Base-by-base conservation (phyloP, 768 basidiomycete genomes). In the Phlebiopsis gigantea region DNA sequence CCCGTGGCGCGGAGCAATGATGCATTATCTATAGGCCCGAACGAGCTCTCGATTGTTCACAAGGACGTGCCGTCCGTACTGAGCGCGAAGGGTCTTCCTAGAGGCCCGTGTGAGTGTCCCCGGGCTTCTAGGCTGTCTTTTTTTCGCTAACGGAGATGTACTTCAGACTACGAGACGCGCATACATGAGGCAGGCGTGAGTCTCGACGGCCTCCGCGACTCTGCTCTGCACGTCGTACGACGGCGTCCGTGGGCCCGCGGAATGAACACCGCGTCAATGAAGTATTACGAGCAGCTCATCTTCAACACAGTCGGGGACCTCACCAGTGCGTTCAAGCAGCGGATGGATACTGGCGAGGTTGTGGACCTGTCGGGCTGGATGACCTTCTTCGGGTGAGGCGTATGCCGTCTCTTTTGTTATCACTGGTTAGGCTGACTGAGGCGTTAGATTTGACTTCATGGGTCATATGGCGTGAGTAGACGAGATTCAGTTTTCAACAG, bases 281-380 rank as follows among this genome's bases (percentile, higher is more conserved):
- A 61, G 46, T 26, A 61, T 51, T 61, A 61, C 42, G 60, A 61
- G 26, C 44, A 50, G 29, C 52, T 57, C 39, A 50, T 61, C 45
- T 22, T 21, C 6, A 45, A 41, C 43, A 55, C 50, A 9, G 46
- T 56, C 24, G 15, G 28, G 7, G 56, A 56, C 24, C 41, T 60
- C 2, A 19, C 39, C 14, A 14, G 17, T n/a, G 51, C 30, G 4
- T 21, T 60, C 2, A 54, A 55, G 22, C 39, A 59, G 28, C 24
- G 58, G 17, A 14, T 14, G 6, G 14, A 6, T 14, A 43, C 24
- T 19, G 29, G 39, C 29, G 31, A 56, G 24, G n/a, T 24, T n/a
- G 19, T 59, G 8, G 48, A 59, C 43, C 48, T 59, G 3, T 59
- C 58, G 3, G 46, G 21, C 4, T 59, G 58, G 58, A 59, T 53